Conservation (phyloP, 2,329 filamentous ascomycete species). For the Xylaria sp. region DNA sequence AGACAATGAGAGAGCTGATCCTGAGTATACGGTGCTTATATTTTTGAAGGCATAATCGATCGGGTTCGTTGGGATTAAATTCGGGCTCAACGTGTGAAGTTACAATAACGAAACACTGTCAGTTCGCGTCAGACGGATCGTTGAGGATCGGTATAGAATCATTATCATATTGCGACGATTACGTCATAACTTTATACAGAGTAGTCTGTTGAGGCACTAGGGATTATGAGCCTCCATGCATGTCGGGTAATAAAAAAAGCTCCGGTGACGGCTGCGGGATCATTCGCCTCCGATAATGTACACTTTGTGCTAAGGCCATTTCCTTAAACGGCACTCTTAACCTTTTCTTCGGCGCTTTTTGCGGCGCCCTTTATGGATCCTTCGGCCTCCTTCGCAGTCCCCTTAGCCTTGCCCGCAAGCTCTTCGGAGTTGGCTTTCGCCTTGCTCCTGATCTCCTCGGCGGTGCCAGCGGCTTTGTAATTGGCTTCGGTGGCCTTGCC, state of each 20-base stretch:
- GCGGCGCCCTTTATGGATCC: conserved; percentile 51
- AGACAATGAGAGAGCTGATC: background rate
- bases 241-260: background rate
- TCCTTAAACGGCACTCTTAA: conserved; percentile 22
- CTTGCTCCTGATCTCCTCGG: conserved; percentile 48
- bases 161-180: background rate
- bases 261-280: background rate
- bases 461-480: conserved; percentile 51
- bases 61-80: background rate
- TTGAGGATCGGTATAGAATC: background rate
- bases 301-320: background rate
- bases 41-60: background rate
- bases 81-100: background rate
- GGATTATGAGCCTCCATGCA: background rate
- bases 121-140: background rate
- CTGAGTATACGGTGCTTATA: background rate
- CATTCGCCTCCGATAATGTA: background rate
- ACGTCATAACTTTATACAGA: conserved; percentile 15
- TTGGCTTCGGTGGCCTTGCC: conserved; percentile 53
- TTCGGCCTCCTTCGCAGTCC: conserved; percentile 49
- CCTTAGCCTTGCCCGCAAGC: conserved; percentile 52
- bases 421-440: conserved; percentile 46
- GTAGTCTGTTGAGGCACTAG: background rate
- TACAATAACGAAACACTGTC: background rate
- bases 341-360: conserved; percentile 28